These are phyloP conservation scores for Auricularia sp. DNA, from an alignment of 768 basidiomycete species.

Conservation along the genomic window DNA sequence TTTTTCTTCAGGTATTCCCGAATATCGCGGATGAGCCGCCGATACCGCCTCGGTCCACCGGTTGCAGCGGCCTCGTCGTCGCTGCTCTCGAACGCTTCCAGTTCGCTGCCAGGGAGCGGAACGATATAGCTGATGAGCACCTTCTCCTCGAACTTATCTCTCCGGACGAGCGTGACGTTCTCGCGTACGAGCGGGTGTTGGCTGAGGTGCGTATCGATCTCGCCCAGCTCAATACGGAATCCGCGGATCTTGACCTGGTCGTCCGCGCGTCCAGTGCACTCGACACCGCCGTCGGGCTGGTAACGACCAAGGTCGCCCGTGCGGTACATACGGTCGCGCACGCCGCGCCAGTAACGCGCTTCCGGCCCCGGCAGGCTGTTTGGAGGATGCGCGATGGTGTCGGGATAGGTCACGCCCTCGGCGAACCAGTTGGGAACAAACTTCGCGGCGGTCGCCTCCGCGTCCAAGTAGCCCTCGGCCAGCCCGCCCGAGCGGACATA, in stretches of 20 bases:
- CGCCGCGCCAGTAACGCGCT: slow-evolving; percentile 82
- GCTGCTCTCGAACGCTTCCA: slow-evolving; percentile 58
- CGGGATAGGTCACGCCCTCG: slow-evolving; percentile 39
- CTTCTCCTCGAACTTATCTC: slow-evolving; percentile 99
- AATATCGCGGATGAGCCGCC: slow-evolving; percentile 83
- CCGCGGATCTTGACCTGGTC: slow-evolving; percentile 99
- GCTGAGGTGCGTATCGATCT: slow-evolving; percentile 93
- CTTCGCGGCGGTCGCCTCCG: slow-evolving; percentile 75
- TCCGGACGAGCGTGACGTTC: slow-evolving; percentile 90
- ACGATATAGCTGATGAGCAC: slow-evolving; percentile 97
- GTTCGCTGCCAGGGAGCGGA: slow-evolving; percentile 56
- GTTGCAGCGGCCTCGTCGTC: slow-evolving; percentile 58
- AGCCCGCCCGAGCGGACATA: slow-evolving; percentile 94
- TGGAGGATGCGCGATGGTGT: slow-evolving; percentile 60
- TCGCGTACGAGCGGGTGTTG: slow-evolving; percentile 91
- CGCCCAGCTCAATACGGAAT: slow-evolving; percentile 95
- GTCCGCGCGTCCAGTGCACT: slow-evolving; percentile 94
- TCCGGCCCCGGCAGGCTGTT: slow-evolving; percentile 51
- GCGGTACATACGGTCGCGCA: slow-evolving; percentile 94
- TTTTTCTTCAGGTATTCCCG: slow-evolving; percentile 95
- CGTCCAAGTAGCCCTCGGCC: slow-evolving; percentile 88
- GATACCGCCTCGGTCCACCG: slow-evolving; percentile 74
- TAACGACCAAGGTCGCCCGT: slow-evolving; percentile 96
- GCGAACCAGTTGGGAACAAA: slow-evolving; percentile 93
- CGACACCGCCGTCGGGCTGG: slow-evolving; percentile 81